Evolutionary conservation across 208 protist species (phyloP), one percentile per base, ranked within the genome.

Genomic region (Naegleria lovaniensis): DNA sequence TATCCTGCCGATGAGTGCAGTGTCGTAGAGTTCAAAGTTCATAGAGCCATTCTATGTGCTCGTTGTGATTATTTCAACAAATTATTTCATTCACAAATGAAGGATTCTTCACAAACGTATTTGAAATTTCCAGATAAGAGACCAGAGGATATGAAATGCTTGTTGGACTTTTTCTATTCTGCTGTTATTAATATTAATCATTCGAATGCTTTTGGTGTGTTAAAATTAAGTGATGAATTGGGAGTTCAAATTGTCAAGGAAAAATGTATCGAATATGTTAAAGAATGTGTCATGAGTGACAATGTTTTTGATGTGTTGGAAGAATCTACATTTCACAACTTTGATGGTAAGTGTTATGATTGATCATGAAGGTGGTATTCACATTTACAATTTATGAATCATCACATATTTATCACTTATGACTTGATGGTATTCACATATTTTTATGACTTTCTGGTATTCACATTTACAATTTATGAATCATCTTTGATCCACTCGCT

Each of bases 301-400:
- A 88, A 88, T 88, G 41, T 88, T 22, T 88, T 88, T 48, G 41
- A 88, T 58, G 84, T 88, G 0, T 58, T 88, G 16, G 84, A 88
- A 38, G 41, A 88, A 16, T 52, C 84, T 2, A 38, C 6, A 38
- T 55, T 48, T 36, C 41, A 88, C 55, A 58, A 52, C 19, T 88
- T 58, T 55, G 19, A 67, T 67, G 55, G 55, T 67, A 67, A 3
- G 55, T 67, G 1, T 67, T 67, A 19, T 58, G 5, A 15, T n/a
- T n/a, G n/a, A n/a, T n/a, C n/a, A n/a, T n/a, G n/a, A n/a, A n/a
- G n/a, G n/a, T n/a, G n/a, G n/a, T n/a, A n/a, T n/a, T n/a, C n/a
- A n/a, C n/a, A n/a, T n/a, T n/a, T n/a, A n/a, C n/a, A n/a, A n/a
- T n/a, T n/a, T n/a, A n/a, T n/a, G n/a, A n/a, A n/a, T n/a, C n/a